These are phyloP conservation scores for Cercospora janseana DNA, from an alignment of 2,329 filamentous ascomycete genomes.

Conservation along the genomic window DNA sequence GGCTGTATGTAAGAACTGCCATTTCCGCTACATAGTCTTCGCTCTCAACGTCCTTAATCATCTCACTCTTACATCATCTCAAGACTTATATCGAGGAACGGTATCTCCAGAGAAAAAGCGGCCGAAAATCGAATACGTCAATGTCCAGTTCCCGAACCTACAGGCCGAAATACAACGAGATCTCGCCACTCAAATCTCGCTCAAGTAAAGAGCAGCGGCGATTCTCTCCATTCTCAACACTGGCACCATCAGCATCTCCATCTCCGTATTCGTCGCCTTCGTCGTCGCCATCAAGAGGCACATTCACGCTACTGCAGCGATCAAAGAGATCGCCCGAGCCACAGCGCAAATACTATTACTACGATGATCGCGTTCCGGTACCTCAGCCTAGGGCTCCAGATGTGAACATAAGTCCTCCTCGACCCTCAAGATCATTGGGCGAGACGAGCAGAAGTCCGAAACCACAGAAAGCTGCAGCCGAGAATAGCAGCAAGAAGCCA, in stretches of 20 bases:
- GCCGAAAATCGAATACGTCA: not conserved
- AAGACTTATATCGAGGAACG: too few relatives aligned
- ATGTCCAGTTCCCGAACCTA: conserved; percentile 1
- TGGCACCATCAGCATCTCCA: not conserved
- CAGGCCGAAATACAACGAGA: conserved; percentile 1
- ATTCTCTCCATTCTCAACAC: not conserved
- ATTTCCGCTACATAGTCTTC: too few relatives aligned
- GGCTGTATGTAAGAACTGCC: too few relatives aligned
- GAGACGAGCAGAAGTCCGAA: not conserved
- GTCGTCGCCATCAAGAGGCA: not conserved
- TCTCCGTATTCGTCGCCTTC: not conserved
- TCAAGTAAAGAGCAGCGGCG: conserved; percentile 2
- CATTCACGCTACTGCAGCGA: not conserved
- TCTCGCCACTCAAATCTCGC: not conserved
- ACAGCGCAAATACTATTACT: not conserved
- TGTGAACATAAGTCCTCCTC: not conserved
- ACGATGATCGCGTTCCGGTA: not conserved
- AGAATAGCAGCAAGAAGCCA: not conserved
- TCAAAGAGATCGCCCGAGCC: not conserved
- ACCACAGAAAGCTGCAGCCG: not conserved
- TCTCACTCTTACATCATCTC: not conserved
- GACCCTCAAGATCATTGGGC: not conserved
- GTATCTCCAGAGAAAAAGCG: not conserved
- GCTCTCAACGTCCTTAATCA: not conserved
- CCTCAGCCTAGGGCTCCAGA: not conserved